These are phyloP conservation scores for Passalora sequoiae DNA, from an alignment of 2,329 filamentous ascomycete genomes.

Conservation along the genomic window DNA sequence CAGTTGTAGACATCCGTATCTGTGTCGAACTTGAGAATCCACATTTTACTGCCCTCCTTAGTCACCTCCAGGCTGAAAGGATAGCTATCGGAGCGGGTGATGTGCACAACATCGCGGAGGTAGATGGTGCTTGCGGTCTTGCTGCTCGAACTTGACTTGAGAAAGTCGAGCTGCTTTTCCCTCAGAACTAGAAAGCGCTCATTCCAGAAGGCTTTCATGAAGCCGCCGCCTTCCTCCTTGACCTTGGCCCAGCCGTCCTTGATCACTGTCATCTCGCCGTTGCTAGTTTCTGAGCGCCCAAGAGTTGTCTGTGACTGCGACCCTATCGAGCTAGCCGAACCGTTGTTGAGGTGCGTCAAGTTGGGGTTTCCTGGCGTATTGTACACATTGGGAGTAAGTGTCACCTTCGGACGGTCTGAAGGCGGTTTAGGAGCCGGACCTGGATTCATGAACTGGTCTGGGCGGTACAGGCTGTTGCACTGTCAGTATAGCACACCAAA, in stretches of 20 bases:
- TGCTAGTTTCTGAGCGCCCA: conserved; percentile 37
- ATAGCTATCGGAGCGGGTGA: conserved; percentile 84
- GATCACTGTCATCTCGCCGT: conserved; percentile 38
- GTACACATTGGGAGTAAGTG: conserved; percentile 66
- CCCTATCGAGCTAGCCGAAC: conserved; percentile 34
- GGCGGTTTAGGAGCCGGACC: conserved; percentile 90
- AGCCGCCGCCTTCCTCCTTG: conserved; percentile 81
- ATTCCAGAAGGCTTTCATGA: conserved; percentile 61
- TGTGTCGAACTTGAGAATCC: conserved; percentile 88
- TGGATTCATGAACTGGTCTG: conserved; percentile 86
- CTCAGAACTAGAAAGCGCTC: conserved; percentile 87
- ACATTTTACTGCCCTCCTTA: conserved; percentile 75
- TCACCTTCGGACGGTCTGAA: conserved; percentile 68
- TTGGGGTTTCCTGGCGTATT: conserved; percentile 72
- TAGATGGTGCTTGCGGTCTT: conserved; percentile 83
- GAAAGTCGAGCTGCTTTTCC: conserved; percentile 88
- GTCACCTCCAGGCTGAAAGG: conserved; percentile 94
- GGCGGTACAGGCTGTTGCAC: conserved; percentile 51
- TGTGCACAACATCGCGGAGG: conserved; percentile 81
- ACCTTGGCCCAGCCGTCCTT: conserved; percentile 72
- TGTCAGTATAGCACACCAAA: conserved; percentile 2
- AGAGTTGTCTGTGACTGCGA: conserved; percentile 38
- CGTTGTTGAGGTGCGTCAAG: conserved; percentile 14
- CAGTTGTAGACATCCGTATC: conserved; percentile 98
- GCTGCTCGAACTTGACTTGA: conserved; percentile 76